phyloP scores from a whole-genome alignment of 805 yeast species.

The Metschnikowia lochheadii region DNA sequence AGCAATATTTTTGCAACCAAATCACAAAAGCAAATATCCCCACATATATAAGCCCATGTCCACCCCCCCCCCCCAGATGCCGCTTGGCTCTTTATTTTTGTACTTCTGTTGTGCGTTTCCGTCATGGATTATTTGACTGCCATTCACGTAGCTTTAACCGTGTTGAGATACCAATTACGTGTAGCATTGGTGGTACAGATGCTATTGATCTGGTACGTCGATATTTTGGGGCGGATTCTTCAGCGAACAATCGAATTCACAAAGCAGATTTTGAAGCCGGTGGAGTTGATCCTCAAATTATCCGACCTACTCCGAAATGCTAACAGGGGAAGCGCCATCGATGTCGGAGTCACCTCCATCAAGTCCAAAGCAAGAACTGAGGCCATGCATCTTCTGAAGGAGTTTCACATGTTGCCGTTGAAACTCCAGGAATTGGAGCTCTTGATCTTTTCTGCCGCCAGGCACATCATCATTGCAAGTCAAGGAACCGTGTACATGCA shows the following conservation, averaged over 20 bases:
- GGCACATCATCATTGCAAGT: neutral
- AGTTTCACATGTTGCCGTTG: conserved; percentile 2
- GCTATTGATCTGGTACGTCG: conserved; percentile 1
- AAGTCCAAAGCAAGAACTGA: neutral
- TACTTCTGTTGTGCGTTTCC: neutral
- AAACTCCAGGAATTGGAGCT: conserved; percentile 4
- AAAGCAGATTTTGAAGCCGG: neutral
- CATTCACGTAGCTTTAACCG: neutral
- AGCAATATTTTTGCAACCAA: neutral
- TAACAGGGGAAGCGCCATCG: neutral
- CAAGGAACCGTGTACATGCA: neutral
- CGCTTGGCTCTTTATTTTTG: neutral
- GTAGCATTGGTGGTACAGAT: neutral
- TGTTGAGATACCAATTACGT: neutral
- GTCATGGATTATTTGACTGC: neutral
- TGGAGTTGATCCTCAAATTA: neutral
- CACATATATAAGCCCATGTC: neutral
- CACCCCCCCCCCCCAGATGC: neutral
- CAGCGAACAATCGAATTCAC: neutral
- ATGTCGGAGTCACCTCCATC: neutral
- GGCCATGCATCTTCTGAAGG: conserved; percentile 2
- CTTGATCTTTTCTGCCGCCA: neutral
- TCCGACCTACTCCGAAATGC: neutral
- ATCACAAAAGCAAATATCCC: neutral
- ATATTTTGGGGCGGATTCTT: neutral